Evolutionary conservation across 2,329 filamentous ascomycete species (phyloP).

Genomic region (Domatiomyces globalis): DNA sequence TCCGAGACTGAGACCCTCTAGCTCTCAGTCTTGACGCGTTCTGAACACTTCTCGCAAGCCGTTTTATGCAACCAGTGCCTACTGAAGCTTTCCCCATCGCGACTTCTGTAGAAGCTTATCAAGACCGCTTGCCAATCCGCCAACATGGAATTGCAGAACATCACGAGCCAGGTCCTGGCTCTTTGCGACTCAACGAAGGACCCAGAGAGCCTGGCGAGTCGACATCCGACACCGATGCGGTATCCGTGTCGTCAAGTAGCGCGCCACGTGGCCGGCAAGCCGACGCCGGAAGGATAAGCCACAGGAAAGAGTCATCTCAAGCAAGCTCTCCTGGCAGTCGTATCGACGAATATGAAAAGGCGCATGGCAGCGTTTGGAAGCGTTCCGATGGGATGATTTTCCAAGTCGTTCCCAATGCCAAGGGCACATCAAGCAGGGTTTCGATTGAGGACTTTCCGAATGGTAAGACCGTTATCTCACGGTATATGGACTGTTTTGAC

Average conservation of each 20-base stretch:
- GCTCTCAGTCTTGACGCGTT: slow-evolving; percentile 42
- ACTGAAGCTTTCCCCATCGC: slow-evolving; percentile 36
- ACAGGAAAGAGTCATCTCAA: slow-evolving; percentile 16
- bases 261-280: slow-evolving; percentile 15
- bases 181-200: slow-evolving; percentile 29
- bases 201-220: slow-evolving; percentile 22
- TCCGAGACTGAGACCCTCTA: slow-evolving; percentile 37
- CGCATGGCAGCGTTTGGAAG: slow-evolving; percentile 25
- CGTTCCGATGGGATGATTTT: slow-evolving; percentile 34
- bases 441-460: slow-evolving; percentile 58
- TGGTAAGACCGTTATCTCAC: slow-evolving; percentile 39
- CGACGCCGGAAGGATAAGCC: slow-evolving; percentile 20
- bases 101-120: slow-evolving; percentile 26
- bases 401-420: slow-evolving; percentile 35
- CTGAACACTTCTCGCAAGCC: slow-evolving; percentile 23
- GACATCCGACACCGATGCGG: slow-evolving; percentile 18
- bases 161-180: slow-evolving; percentile 25
- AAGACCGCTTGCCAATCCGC: slow-evolving; percentile 23
- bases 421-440: slow-evolving; percentile 31
- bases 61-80: slow-evolving; percentile 55
- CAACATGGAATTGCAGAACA: slow-evolving; percentile 46
- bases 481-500: slow-evolving; percentile 15
- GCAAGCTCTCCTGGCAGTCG: slow-evolving; percentile 35
- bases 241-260: slow-evolving; percentile 16
- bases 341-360: slow-evolving; percentile 43